Evolutionary conservation across 2,329 filamentous ascomycete genomes (phyloP).

Genomic region (Thielaviopsis cerberus): DNA sequence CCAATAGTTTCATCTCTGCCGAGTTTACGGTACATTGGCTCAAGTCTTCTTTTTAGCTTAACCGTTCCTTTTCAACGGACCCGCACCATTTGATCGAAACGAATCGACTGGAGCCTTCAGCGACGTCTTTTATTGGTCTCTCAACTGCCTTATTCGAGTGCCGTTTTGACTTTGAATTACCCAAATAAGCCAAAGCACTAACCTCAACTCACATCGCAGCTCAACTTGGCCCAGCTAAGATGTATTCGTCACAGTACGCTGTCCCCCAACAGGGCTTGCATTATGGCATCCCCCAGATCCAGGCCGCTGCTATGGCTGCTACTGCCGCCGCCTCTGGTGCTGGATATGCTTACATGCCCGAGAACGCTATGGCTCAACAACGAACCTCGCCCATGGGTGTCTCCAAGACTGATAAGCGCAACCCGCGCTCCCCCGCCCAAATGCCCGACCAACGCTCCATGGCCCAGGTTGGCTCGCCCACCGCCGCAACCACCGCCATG

Average conservation of each 20-base stretch:
- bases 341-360: slow-evolving; percentile 54
- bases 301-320: slow-evolving; percentile 79
- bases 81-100: background rate
- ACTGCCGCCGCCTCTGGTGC: slow-evolving; percentile 82
- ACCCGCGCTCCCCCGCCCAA: slow-evolving; percentile 57
- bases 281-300: slow-evolving; percentile 66
- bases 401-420: slow-evolving; percentile 52
- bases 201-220: background rate
- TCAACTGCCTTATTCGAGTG: background rate
- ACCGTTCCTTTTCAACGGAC: background rate
- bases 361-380: slow-evolving; percentile 42
- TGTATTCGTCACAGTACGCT: slow-evolving; percentile 52
- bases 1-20: background rate
- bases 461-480: slow-evolving; percentile 60
- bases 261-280: slow-evolving; percentile 59
- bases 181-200: background rate
- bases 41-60: background rate
- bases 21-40: background rate
- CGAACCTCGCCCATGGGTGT: slow-evolving; percentile 61
- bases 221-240: slow-evolving; percentile 32
- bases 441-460: slow-evolving; percentile 45
- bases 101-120: background rate
- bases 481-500: slow-evolving; percentile 55
- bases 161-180: too few relatives aligned
- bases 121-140: background rate